These are phyloP conservation scores for Laetiporus sulphureus DNA, from an alignment of 1,284 basidiomycete genomes.

Conservation along the genomic window DNA sequence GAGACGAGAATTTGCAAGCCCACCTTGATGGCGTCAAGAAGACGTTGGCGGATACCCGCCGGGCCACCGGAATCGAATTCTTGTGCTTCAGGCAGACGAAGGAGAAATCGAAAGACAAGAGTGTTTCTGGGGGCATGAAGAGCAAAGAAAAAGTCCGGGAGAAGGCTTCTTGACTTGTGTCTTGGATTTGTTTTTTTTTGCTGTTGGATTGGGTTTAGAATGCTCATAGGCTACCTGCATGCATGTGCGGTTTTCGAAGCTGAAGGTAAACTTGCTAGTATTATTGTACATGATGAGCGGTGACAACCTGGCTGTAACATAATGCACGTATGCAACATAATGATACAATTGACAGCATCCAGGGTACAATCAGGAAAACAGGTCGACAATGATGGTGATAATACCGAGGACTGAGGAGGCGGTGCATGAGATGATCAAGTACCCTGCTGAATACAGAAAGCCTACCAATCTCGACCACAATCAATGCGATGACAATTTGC, in stretches of 20 bases:
- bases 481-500: conserved; percentile 90
- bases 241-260: too few species aligned
- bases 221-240: neutral
- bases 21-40: conserved; percentile 90
- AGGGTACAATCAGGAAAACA: conserved; percentile 32
- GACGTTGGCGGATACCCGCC: conserved; percentile 80
- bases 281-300: neutral
- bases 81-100: conserved; percentile 80
- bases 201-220: too few species aligned
- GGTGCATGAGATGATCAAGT: conserved; percentile 5
- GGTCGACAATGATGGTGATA: conserved; percentile 66
- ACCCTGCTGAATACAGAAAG: neutral
- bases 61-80: conserved; percentile 92
- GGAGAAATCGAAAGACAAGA: conserved; percentile 27
- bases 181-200: too few species aligned
- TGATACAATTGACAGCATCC: neutral
- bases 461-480: conserved; percentile 82
- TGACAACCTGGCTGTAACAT: neutral
- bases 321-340: neutral
- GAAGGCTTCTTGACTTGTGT: conserved; percentile 1
- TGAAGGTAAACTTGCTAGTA: neutral
- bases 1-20: conserved; percentile 78
- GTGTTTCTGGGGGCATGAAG: conserved; percentile 7
- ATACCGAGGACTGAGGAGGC: conserved; percentile 52
- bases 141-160: conserved; percentile 15